A percentile compares a stretch with the other conserved stretches of the same genome.
Conservation (phyloP, 140 eudicot species). For the Bidens hawaiensis region DNA sequence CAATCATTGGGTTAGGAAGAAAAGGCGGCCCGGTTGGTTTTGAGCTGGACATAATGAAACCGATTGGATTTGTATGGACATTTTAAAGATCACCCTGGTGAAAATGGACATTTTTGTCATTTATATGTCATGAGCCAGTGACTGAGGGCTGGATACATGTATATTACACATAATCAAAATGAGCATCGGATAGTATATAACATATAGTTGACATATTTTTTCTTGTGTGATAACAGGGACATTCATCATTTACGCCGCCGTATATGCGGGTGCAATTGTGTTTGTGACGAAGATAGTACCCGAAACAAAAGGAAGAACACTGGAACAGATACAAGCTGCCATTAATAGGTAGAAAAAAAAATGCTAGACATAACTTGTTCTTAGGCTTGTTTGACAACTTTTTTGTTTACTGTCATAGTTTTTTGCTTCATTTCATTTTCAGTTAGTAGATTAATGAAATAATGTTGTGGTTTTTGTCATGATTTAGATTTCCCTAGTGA, state of each 20-base stretch:
- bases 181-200: background rate
- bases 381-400: background rate
- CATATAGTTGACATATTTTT: background rate
- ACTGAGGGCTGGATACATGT: background rate
- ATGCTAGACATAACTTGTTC: background rate
- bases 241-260: conserved; percentile 57
- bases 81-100: no score
- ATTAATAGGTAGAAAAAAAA: conserved; percentile 38
- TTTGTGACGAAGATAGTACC: conserved; percentile 67
- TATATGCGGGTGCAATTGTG: conserved; percentile 56
- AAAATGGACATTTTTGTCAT: no score
- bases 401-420: background rate
- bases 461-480: background rate
- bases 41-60: no score
- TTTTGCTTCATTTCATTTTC: background rate
- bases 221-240: conserved; percentile 53
- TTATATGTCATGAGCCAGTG: background rate
- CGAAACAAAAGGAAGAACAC: conserved; percentile 85
- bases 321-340: conserved; percentile 77
- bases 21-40: no score
- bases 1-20: no score
- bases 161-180: background rate
- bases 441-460: background rate
- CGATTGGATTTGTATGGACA: no score
- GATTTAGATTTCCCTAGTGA: background rate